Conservation (phyloP, 106 monocot species). For the Dioscorea alata region DNA sequence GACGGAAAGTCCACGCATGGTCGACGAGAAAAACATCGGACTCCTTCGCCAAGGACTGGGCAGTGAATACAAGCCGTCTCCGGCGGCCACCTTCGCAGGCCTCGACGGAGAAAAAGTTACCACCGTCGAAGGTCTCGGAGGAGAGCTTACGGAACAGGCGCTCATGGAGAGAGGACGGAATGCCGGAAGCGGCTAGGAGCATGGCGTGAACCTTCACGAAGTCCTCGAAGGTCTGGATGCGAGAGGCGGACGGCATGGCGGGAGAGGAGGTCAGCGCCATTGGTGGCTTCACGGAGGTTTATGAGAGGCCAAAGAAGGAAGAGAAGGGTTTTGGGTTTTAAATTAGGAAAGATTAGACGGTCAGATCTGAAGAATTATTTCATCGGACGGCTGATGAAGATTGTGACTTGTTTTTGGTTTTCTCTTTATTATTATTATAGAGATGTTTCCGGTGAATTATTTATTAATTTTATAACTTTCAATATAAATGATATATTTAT, state of each 20-base stretch:
- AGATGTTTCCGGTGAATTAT: too few species aligned
- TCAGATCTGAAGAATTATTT: too few species aligned
- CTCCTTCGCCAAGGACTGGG: constrained; percentile 46
- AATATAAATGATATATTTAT: too few species aligned
- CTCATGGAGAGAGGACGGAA: constrained; percentile 59
- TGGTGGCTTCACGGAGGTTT: background rate
- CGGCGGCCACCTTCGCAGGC: constrained; percentile 64
- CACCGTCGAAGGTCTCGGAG: constrained; percentile 80
- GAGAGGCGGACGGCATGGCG: constrained; percentile 12
- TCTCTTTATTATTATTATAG: too few species aligned
- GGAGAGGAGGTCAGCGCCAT: constrained; percentile 1
- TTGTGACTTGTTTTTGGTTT: too few species aligned
- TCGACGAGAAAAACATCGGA: constrained; percentile 81
- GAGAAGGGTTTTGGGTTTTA: constrained; percentile 5
- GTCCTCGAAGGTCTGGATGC: constrained; percentile 43
- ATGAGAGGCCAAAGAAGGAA: background rate
- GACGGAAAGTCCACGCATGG: constrained; percentile 93
- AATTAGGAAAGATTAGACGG: background rate
- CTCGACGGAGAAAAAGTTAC: constrained; percentile 77
- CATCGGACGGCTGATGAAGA: too few species aligned
- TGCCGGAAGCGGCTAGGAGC: constrained; percentile 76
- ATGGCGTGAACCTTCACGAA: constrained; percentile 68
- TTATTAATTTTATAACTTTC: too few species aligned
- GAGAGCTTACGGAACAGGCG: constrained; percentile 72
- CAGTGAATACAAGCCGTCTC: constrained; percentile 65